Percentiles rank a stretch among this genome's conserved stretches.
Evolutionary conservation across 2,329 filamentous ascomycete species (phyloP).

Genomic region (Beauveria sp.): DNA sequence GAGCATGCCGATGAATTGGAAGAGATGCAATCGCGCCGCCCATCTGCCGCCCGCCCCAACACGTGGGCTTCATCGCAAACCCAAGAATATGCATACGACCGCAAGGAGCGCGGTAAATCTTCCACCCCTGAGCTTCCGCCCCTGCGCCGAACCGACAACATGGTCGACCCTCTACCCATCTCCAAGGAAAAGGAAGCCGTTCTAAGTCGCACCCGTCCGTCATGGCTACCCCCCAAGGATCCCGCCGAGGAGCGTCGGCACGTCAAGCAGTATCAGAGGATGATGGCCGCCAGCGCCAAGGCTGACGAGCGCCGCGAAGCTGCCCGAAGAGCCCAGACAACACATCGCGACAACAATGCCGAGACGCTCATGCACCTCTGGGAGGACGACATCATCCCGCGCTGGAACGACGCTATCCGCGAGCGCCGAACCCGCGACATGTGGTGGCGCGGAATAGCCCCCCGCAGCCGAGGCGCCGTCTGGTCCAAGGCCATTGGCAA

Average conservation of each 20-base stretch:
- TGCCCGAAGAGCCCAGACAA: constrained; percentile 41
- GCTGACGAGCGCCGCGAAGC: constrained; percentile 53
- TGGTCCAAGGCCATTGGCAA: constrained; percentile 70
- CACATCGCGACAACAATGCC: constrained; percentile 45
- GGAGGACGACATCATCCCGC: constrained; percentile 69
- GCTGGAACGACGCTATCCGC: constrained; percentile 64
- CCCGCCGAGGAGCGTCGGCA: constrained; percentile 87
- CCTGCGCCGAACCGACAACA: constrained; percentile 65
- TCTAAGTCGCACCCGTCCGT: constrained; percentile 69
- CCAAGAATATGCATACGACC: constrained; percentile 27
- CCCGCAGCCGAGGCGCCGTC: constrained; percentile 59
- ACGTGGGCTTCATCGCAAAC: constrained; percentile 31
- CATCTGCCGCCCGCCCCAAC: constrained; percentile 27
- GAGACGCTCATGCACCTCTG: constrained; percentile 55
- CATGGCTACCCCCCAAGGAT: constrained; percentile 80
- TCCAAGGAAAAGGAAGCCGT: constrained; percentile 84
- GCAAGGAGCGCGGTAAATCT: constrained; percentile 52
- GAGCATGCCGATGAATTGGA: constrained; percentile 62
- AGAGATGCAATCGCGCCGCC: constrained; percentile 26
- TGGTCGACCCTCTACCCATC: constrained; percentile 76
- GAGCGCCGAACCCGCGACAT: constrained; percentile 65
- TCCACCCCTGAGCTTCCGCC: constrained; percentile 63
- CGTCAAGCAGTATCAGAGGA: constrained; percentile 74
- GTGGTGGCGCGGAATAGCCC: constrained; percentile 75
- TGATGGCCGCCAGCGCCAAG: constrained; percentile 61